Base-by-base conservation (phyloP, 1,284 basidiomycete genomes). In the Tilletia caries region DNA sequence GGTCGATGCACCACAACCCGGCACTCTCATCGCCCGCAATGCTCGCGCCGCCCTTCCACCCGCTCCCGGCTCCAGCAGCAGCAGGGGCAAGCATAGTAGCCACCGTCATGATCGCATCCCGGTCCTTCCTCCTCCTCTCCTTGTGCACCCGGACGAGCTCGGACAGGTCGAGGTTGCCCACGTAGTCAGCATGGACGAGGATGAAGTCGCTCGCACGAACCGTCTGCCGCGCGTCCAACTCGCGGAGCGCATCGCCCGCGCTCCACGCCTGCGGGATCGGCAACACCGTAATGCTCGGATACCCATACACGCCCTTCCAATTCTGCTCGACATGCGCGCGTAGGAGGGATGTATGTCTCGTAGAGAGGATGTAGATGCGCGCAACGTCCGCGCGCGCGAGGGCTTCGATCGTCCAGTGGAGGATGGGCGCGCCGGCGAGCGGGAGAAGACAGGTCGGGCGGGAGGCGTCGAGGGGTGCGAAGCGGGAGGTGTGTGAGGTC, bases 351-450 rank as follows among this genome's bases (percentile, higher is more conserved):
- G 74, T 66, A 58, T 62, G 58, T 37, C 58, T 13, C 12, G 58
- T 62, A 18, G 32, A 34, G 58, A 98, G 90, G 68, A 98, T 91
- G 84, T 97, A 95, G 72, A 97, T 92, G 84, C 98, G 92, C 80
- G 95, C 91, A 60, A 98, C 94, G 67, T 93, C 93, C 41, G 93
- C 92, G 23, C 94, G 86, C 37, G 92, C 90, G 62, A 98, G 88
- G 80, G 91, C 91, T 84, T 98, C 95, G 73, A 98, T 90, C 1
- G 95, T 97, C 93, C 95, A 98, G 77, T 93, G 91, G 37, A 99
- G 87, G 43, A 99, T 86, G 3, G 95, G 91, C 0, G 92, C 91
- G 82, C 95, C 95, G 85, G 94, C 95, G 73, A 98, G 88, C 0
- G 95, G 95, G 25, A 98, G 87, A 12, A 98, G 87, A 84, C 92